Evolutionary conservation across 805 yeast genomes (phyloP).

Genomic region (Starmerella kuoi): DNA sequence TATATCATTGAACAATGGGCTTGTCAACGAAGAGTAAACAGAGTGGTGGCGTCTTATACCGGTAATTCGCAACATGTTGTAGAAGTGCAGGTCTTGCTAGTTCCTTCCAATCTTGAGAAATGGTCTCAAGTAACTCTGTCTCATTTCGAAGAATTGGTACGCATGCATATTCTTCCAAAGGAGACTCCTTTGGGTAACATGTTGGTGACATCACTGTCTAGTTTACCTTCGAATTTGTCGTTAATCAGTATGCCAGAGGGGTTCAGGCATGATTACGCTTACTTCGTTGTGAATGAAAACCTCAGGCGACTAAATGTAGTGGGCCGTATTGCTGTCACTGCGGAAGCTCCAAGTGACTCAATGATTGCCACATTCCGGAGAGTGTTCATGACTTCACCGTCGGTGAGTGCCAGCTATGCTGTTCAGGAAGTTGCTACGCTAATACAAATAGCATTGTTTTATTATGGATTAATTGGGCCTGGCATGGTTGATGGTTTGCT

Average conservation of each 20-base stretch:
- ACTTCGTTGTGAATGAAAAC: slow-evolving; percentile 63
- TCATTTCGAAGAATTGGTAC: slow-evolving; percentile 52
- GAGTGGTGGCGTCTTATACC: slow-evolving; percentile 68
- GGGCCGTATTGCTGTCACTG: slow-evolving; percentile 67
- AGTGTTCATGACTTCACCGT: slow-evolving; percentile 43
- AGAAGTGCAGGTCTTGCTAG: slow-evolving; percentile 44
- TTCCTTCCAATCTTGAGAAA: slow-evolving; percentile 35
- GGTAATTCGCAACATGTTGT: slow-evolving; percentile 64
- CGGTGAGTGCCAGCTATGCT: slow-evolving; percentile 50
- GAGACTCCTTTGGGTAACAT: slow-evolving; percentile 47
- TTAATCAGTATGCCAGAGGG: slow-evolving; percentile 51
- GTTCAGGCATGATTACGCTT: slow-evolving; percentile 34
- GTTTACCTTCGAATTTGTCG: slow-evolving; percentile 62
- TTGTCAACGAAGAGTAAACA: slow-evolving; percentile 50
- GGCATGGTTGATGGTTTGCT: slow-evolving; percentile 70
- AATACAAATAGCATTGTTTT: slow-evolving; percentile 63
- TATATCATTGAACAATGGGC: slow-evolving; percentile 96
- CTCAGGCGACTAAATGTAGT: slow-evolving; percentile 68
- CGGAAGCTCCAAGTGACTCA: slow-evolving; percentile 57
- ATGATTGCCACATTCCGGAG: slow-evolving; percentile 71
- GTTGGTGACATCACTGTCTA: slow-evolving; percentile 72
- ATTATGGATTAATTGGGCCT: slow-evolving; percentile 61
- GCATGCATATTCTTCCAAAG: slow-evolving; percentile 60
- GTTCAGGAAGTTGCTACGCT: slow-evolving; percentile 61
- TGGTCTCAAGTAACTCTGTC: slow-evolving; percentile 45